A percentile compares a stretch with the other conserved stretches of the same genome.
Conservation (phyloP, 2,329 filamentous ascomycete genomes). For the Dothistroma pini region DNA sequence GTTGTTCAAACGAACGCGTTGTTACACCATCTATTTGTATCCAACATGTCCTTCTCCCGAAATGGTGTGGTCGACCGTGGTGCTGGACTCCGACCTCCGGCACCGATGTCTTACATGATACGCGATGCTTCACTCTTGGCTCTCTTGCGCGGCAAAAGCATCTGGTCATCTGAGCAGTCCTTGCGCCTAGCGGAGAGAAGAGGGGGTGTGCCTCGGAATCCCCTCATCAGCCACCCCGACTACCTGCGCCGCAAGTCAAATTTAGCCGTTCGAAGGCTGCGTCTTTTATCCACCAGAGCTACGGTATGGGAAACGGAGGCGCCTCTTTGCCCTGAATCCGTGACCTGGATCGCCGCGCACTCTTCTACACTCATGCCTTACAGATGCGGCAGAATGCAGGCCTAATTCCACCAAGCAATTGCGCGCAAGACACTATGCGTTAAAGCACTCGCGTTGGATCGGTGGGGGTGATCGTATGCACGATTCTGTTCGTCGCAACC, state of each 20-base stretch:
- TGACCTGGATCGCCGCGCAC: not conserved
- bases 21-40: not conserved
- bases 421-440: not conserved
- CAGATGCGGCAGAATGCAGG: slow-evolving; percentile 7
- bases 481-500: not conserved
- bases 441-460: too few species aligned
- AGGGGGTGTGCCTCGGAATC: not conserved
- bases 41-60: not conserved
- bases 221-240: not conserved
- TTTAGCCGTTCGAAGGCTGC: slow-evolving; percentile 5
- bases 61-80: slow-evolving; percentile 3
- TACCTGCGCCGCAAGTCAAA: not conserved
- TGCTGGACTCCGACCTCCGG: slow-evolving; percentile 3
- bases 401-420: slow-evolving; percentile 7
- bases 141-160: not conserved
- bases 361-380: not conserved
- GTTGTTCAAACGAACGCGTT: slow-evolving; percentile 1
- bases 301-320: slow-evolving; percentile 3
- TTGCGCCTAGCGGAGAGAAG: not conserved
- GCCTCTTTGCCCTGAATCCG: slow-evolving; percentile 7
- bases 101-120: not conserved
- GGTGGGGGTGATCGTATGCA: not conserved
- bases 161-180: not conserved
- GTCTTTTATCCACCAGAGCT: slow-evolving; percentile 3
- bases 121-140: not conserved